Evolutionary conservation across 2,329 filamentous ascomycete species (phyloP), one percentile per base, ranked within the genome.

Genomic region (Cladosporium sp.): DNA sequence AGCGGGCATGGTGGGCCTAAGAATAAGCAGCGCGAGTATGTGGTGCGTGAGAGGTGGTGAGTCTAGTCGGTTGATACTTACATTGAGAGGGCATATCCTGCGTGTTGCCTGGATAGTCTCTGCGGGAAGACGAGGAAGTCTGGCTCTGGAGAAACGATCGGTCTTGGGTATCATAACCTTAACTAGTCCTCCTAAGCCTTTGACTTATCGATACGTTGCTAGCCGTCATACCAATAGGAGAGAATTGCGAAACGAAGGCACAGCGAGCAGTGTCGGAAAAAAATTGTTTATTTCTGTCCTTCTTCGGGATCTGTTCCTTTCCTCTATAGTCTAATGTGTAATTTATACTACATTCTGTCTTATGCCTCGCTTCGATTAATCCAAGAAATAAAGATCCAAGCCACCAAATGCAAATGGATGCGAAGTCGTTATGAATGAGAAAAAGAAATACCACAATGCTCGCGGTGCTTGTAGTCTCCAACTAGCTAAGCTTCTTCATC

Each of bases 401-500:
- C 36, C 36, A 43, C 36, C 36, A n/a, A 21, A 46, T 54, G 51
- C 51, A 54, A 54, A 30, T n/a, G 28, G 18, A 21, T 54, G 51
- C 39, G 7, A 28, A 21, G 14, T 54, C 51, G 51, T 54, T 54
- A 54, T n/a, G 25, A 10, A 21, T 21, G 8, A 53, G 28, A 32
- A 51, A 21, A 26, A 5, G 30, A 53, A 30, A 16, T n/a, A 30
- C 30, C 28, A 7, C 18, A 30, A 3, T 32, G 8, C 30, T 21
- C 8, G n/a, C 28, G 1, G 23, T 11, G n/a, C n/a, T n/a, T n/a
- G n/a, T n/a, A n/a, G n/a, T 26, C 23, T 30, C 18, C 6, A 53
- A 18, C 26, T 54, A 64, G 48, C 61, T 64, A 72, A 69, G 36
- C 39, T 66, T 66, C 66, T 70, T 73, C 71, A 73, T 69, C 66